These are phyloP conservation scores for Stereocaulon alpinum DNA, from an alignment of 495 filamentous ascomycete species.

Conservation along the genomic window DNA sequence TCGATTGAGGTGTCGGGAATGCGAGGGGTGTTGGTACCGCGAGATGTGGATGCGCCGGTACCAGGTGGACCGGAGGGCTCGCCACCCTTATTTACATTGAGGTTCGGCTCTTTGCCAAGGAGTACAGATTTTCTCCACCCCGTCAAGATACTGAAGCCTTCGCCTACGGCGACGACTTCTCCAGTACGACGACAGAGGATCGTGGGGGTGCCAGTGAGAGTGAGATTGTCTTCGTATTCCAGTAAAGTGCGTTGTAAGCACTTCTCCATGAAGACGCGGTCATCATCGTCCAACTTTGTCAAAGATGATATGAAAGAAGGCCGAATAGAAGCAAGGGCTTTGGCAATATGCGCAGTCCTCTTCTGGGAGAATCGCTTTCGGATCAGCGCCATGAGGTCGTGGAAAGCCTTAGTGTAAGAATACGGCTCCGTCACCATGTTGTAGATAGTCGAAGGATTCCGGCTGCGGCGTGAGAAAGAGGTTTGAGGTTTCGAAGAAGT, in stretches of 20 bases:
- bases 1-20: constrained; percentile 25
- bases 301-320: constrained; percentile 87
- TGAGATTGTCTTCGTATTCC: constrained; percentile 87
- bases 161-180: constrained; percentile 82
- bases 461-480: constrained; percentile 43
- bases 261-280: constrained; percentile 95
- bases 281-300: constrained; percentile 67
- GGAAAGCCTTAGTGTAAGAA: constrained; percentile 79
- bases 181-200: constrained; percentile 87
- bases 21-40: constrained; percentile 42
- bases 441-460: constrained; percentile 79
- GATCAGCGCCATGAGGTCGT: constrained; percentile 74
- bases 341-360: constrained; percentile 68
- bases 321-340: constrained; percentile 77
- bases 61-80: constrained; percentile 15
- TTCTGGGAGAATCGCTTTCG: constrained; percentile 60
- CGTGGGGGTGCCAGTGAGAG: constrained; percentile 75
- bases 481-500: constrained; percentile 34
- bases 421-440: constrained; percentile 82
- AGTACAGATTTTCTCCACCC: constrained; percentile 91
- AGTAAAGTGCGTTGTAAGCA: constrained; percentile 86
- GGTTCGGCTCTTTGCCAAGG: constrained; percentile 75
- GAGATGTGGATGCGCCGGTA: constrained; percentile 30
- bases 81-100: constrained; percentile 70
- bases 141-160: constrained; percentile 88